phyloP scores from a whole-genome alignment of 1,284 basidiomycete genomes.

The Ganoderma meredithae region DNA sequence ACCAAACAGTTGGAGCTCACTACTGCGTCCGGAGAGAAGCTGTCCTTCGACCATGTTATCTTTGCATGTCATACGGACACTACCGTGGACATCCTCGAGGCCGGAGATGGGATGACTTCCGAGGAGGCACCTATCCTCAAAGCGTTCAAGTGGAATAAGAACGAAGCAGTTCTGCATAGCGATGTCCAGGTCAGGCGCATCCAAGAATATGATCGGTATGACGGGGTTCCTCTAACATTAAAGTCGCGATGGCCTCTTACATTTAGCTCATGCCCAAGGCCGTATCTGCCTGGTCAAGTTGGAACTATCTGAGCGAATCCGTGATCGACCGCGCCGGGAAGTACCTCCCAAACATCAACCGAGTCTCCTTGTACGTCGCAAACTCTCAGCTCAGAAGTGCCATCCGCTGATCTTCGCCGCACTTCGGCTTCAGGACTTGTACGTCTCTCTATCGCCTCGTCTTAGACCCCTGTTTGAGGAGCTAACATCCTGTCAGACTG shows the following conservation, averaged over 20 bases:
- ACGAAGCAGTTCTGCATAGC: slow-evolving; percentile 75
- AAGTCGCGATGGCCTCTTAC: not conserved
- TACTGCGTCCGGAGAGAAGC: slow-evolving; percentile 50
- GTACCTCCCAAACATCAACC: slow-evolving; percentile 59
- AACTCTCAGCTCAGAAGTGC: not conserved
- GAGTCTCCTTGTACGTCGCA: slow-evolving; percentile 67
- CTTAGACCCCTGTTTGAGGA: not conserved
- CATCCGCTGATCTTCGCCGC: not conserved
- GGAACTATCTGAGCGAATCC: slow-evolving; percentile 76
- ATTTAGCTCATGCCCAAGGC: slow-evolving; percentile 71
- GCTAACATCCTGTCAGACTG: slow-evolving; percentile 34
- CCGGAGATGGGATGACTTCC: slow-evolving; percentile 56
- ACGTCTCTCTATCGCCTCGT: slow-evolving; percentile 24
- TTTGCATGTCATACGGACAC: slow-evolving; percentile 82
- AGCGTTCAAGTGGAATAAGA: slow-evolving; percentile 73
- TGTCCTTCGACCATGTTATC: slow-evolving; percentile 77
- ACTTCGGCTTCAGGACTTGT: slow-evolving; percentile 50
- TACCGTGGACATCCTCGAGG: slow-evolving; percentile 63
- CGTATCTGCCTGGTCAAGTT: slow-evolving; percentile 72
- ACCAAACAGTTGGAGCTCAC: slow-evolving; percentile 48
- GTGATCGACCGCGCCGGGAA: slow-evolving; percentile 45
- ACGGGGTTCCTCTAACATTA: slow-evolving; percentile 1
- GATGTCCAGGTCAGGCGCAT: slow-evolving; percentile 45
- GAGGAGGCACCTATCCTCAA: slow-evolving; percentile 68
- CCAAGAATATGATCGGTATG: slow-evolving; percentile 54